Evolutionary conservation across 2,329 filamentous ascomycete species (phyloP).

Genomic region (Raffaelea albimanens): DNA sequence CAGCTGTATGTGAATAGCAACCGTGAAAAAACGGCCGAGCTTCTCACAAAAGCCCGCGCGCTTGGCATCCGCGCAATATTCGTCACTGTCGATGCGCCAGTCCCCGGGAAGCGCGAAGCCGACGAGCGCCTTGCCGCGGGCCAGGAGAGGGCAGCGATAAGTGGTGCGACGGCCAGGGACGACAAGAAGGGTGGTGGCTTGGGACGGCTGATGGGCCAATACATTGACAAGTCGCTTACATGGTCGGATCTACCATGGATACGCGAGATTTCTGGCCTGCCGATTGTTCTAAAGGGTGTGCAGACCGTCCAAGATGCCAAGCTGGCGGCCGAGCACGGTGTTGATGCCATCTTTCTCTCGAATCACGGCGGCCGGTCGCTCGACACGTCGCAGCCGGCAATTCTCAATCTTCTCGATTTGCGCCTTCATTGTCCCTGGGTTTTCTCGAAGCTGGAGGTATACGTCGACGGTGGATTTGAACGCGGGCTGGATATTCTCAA

Average conservation of each 20-base stretch:
- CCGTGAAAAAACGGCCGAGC: slow-evolving; percentile 36
- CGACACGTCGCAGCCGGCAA: slow-evolving; percentile 41
- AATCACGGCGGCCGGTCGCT: slow-evolving; percentile 59
- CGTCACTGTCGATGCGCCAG: slow-evolving; percentile 49
- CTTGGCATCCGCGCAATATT: slow-evolving; percentile 28
- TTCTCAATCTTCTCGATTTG: slow-evolving; percentile 54
- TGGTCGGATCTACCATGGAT: slow-evolving; percentile 62
- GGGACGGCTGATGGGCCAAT: slow-evolving; percentile 44
- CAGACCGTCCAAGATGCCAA: slow-evolving; percentile 56
- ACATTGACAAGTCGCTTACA: slow-evolving; percentile 45
- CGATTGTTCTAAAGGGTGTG: slow-evolving; percentile 61
- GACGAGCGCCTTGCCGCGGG: slow-evolving; percentile 25
- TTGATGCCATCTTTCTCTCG: slow-evolving; percentile 48
- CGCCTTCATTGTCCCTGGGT: slow-evolving; percentile 51
- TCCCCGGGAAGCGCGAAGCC: slow-evolving; percentile 17
- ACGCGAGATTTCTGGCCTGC: slow-evolving; percentile 43
- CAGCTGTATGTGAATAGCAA: slow-evolving; percentile 32
- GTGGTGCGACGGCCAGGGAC: slow-evolving; percentile 37
- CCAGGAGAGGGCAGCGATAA: slow-evolving; percentile 39
- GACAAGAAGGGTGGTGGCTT: slow-evolving; percentile 46
- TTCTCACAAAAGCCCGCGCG: slow-evolving; percentile 25
- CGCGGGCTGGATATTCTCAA: slow-evolving; percentile 60
- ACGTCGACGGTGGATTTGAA: slow-evolving; percentile 56
- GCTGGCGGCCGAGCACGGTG: slow-evolving; percentile 32
- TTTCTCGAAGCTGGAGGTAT: slow-evolving; percentile 50